Conservation (phyloP, 192 early-diverging fungal genomes). For the Coemansia sp. region DNA sequence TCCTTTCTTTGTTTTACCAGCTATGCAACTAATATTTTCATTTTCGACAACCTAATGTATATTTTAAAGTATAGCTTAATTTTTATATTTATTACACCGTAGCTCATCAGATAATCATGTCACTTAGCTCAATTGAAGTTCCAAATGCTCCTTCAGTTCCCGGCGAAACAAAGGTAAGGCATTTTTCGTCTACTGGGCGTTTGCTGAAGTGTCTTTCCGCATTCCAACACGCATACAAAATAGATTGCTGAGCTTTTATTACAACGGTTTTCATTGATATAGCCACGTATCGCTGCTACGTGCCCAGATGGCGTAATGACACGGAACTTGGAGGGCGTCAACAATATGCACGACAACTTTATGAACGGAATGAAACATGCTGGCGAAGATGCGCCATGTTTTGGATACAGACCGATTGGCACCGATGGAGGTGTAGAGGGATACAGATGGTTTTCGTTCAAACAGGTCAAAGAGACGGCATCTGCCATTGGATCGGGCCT, state of each 20-base stretch:
- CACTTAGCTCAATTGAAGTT: conserved; percentile 31
- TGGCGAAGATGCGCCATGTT: conserved; percentile 30
- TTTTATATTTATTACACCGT: background rate
- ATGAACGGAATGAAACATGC: conserved; percentile 40
- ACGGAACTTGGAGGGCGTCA: conserved; percentile 36
- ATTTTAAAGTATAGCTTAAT: no score
- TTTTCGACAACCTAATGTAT: no score
- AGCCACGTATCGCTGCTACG: conserved; percentile 43
- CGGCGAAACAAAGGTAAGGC: conserved; percentile 40
- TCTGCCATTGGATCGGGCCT: conserved; percentile 73
- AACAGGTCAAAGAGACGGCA: conserved; percentile 63
- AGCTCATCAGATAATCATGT: background rate
- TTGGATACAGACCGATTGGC: conserved; percentile 42
- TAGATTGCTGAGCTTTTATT: no score
- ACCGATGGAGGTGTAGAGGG: conserved; percentile 58
- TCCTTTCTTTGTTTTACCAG: no score
- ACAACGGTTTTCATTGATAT: background rate
- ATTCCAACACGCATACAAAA: no score
- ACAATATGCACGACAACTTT: conserved; percentile 53
- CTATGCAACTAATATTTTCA: no score
- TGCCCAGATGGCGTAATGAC: conserved; percentile 27
- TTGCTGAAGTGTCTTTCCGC: no score
- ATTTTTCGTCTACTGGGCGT: background rate
- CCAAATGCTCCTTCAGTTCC: conserved; percentile 29
- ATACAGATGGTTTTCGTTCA: conserved; percentile 79